Evolutionary conservation across 1,139 yeast genomes (phyloP).

Genomic region (Lodderomyces margitis): DNA sequence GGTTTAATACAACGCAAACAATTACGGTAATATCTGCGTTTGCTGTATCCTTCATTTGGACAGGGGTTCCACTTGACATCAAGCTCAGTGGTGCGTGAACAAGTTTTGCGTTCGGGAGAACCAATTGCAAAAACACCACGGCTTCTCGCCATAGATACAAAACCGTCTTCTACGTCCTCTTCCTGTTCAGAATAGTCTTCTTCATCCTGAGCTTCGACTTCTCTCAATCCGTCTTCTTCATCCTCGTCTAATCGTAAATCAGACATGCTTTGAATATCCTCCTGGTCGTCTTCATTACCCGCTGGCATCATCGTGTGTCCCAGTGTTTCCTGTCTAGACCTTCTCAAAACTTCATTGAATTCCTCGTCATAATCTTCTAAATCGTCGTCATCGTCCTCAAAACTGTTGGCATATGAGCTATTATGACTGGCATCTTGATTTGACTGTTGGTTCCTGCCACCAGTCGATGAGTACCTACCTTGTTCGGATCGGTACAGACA

Average conservation of each 20-base stretch:
- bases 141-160: neutral
- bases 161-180: neutral
- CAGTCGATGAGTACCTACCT: neutral
- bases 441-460: neutral
- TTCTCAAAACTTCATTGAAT: slow-evolving; percentile 8
- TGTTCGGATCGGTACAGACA: neutral
- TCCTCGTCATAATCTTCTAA: slow-evolving; percentile 24
- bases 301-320: neutral
- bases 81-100: neutral
- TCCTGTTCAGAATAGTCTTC: slow-evolving; percentile 17
- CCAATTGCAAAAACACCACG: slow-evolving; percentile 2
- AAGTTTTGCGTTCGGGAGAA: neutral
- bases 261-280: slow-evolving; percentile 30
- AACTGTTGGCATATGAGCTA: slow-evolving; percentile 12
- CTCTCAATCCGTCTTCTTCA: slow-evolving; percentile 32
- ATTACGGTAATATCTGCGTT: slow-evolving; percentile 48
- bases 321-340: slow-evolving; percentile 7
- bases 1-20: slow-evolving; percentile 60
- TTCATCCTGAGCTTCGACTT: slow-evolving; percentile 15
- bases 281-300: slow-evolving; percentile 19
- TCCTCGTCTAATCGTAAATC: slow-evolving; percentile 32
- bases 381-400: slow-evolving; percentile 15
- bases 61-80: slow-evolving; percentile 49
- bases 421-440: neutral
- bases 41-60: slow-evolving; percentile 34